phyloP scores from a whole-genome alignment of 2,329 filamentous ascomycete species.

The Cercospora nicotianae region DNA sequence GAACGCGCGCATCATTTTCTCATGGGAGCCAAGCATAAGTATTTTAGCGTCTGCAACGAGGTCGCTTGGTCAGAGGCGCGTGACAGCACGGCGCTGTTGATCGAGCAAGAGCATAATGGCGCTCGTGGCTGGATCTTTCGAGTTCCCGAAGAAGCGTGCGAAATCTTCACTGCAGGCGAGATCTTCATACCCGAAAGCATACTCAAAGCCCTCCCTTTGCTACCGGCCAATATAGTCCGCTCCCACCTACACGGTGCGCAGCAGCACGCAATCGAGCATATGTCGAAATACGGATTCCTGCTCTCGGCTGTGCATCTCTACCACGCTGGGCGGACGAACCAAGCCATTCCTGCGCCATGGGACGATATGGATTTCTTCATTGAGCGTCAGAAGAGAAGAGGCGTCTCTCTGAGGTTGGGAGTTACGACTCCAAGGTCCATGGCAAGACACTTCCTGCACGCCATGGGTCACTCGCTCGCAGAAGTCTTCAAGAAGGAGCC shows the following conservation, averaged over 20 bases:
- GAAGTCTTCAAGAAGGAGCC: neutral
- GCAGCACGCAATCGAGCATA: neutral
- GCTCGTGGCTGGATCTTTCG: neutral
- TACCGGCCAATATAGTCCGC: neutral
- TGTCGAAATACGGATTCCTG: neutral
- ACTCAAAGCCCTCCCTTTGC: neutral
- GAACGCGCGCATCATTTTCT: neutral
- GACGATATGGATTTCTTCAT: slow-evolving; percentile 2
- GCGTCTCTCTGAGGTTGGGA: neutral
- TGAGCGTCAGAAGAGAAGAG: neutral
- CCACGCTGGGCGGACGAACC: neutral
- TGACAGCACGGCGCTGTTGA: neutral
- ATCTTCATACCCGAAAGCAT: neutral
- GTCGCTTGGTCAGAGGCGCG: neutral
- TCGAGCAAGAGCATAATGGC: neutral
- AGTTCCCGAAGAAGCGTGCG: neutral
- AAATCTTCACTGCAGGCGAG: neutral
- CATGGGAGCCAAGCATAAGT: neutral
- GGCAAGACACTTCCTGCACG: neutral
- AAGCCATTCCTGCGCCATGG: neutral
- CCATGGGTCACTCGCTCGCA: neutral
- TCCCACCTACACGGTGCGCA: neutral
- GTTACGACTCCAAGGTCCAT: neutral
- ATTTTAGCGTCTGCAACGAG: neutral
- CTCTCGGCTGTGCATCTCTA: slow-evolving; percentile 4